phyloP scores from a whole-genome alignment of 1,139 yeast genomes.

The Lodderomyces margitis region DNA sequence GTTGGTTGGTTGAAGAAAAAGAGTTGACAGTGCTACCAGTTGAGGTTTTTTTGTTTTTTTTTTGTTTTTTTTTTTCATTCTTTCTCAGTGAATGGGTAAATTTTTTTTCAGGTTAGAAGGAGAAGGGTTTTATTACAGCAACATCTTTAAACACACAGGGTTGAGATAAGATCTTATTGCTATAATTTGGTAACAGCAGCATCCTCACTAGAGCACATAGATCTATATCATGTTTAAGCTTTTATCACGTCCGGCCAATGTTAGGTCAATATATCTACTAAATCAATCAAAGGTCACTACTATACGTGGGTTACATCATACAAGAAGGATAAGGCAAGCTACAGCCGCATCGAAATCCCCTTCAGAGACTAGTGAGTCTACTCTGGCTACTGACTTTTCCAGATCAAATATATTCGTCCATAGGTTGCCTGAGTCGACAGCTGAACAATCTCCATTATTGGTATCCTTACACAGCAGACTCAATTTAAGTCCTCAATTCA shows the following conservation, averaged over 20 bases:
- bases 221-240: conserved; percentile 2
- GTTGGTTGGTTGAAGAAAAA: conserved; percentile 14
- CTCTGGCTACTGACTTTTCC: neutral
- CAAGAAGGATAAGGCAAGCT: conserved; percentile 2
- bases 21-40: neutral
- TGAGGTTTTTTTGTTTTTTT: neutral
- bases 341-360: neutral
- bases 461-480: conserved; percentile 81
- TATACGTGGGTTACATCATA: conserved; percentile 2
- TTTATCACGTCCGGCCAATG: neutral
- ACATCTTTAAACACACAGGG: too few species aligned
- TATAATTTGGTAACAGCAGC: too few species aligned
- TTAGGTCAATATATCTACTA: conserved; percentile 3
- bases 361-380: neutral
- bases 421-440: conserved; percentile 49
- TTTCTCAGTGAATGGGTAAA: too few species aligned
- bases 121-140: too few species aligned
- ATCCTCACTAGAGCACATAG: too few species aligned
- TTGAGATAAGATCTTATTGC: too few species aligned
- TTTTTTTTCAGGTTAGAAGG: conserved; percentile 4
- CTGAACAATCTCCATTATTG: conserved; percentile 60
- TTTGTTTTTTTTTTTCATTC: neutral
- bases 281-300: neutral
- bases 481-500: conserved; percentile 52
- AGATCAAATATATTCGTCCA: conserved; percentile 38